A percentile compares a stretch with the other conserved stretches of the same genome.
phyloP scores from a whole-genome alignment of 805 yeast genomes.

The Groenewaldozyma tartarivorans region DNA sequence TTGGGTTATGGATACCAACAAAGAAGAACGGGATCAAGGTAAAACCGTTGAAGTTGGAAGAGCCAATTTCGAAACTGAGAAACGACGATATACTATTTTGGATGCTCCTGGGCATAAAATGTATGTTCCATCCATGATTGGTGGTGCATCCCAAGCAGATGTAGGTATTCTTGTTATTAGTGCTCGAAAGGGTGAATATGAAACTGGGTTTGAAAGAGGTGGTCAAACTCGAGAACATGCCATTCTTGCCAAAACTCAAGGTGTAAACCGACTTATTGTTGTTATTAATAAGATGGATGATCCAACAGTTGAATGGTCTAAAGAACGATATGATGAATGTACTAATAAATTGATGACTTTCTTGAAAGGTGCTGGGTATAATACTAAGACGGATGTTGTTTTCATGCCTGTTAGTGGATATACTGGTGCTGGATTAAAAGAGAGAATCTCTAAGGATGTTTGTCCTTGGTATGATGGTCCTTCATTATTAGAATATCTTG shows the following conservation, averaged over 20 bases:
- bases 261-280: constrained; percentile 87
- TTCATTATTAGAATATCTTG: constrained; percentile 80
- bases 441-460: constrained; percentile 55
- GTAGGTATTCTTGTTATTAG: constrained; percentile 95
- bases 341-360: constrained; percentile 66
- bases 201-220: constrained; percentile 97
- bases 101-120: constrained; percentile 99
- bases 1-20: constrained; percentile 99
- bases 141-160: constrained; percentile 99
- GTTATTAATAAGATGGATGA: constrained; percentile 99
- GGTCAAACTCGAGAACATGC: constrained; percentile 99
- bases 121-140: constrained; percentile 98
- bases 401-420: constrained; percentile 98
- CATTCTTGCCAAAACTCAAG: constrained; percentile 93
- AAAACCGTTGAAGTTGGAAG: constrained; percentile 98
- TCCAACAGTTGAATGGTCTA: constrained; percentile 91
- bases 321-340: constrained; percentile 95
- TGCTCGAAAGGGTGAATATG: constrained; percentile 99
- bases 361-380: constrained; percentile 77
- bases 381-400: constrained; percentile 68
- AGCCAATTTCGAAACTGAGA: constrained; percentile 94
- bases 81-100: constrained; percentile 93
- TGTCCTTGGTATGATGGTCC: constrained; percentile 97
- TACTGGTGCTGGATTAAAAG: constrained; percentile 95
- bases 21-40: constrained; percentile 98